Percentiles rank a stretch among this genome's conserved stretches.
phyloP scores from a whole-genome alignment of 306 rosid genomes.

The Medicago truncatula region DNA sequence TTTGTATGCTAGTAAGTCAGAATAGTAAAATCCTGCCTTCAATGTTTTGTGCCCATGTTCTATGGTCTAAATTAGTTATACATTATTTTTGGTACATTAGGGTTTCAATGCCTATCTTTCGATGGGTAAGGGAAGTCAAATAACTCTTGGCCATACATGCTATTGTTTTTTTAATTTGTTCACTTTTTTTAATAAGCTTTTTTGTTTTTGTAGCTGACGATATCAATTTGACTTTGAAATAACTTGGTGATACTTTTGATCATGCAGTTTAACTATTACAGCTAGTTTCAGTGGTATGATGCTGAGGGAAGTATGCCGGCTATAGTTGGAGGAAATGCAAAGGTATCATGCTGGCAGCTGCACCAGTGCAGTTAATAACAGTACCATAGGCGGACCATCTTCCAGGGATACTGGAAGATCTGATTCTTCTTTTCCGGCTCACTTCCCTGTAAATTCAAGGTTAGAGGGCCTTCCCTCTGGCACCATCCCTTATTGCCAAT shows the following conservation, averaged over 20 bases:
- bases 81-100: conserved; percentile 25
- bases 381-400: conserved; percentile 73
- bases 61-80: not conserved
- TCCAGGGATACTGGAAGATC: conserved; percentile 81
- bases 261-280: conserved; percentile 55
- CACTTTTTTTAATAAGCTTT: not conserved
- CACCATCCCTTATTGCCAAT: conserved; percentile 8
- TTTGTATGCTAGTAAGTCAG: conserved; percentile 11
- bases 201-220: conserved; percentile 32
- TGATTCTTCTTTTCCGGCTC: conserved; percentile 75
- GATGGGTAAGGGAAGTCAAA: conserved; percentile 34
- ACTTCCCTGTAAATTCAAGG: conserved; percentile 76
- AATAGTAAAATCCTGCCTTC: conserved; percentile 13
- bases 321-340: conserved; percentile 88
- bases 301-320: conserved; percentile 92
- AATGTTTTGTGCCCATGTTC: not conserved
- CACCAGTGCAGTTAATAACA: conserved; percentile 92
- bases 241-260: conserved; percentile 40
- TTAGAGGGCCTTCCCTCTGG: conserved; percentile 44
- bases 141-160: not conserved
- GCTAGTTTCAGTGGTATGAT: conserved; percentile 59
- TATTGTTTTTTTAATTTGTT: conserved; percentile 5
- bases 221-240: conserved; percentile 35
- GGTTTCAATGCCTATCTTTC: conserved; percentile 28
- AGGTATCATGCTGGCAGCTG: conserved; percentile 86